phyloP scores from a whole-genome alignment of 2,329 filamentous ascomycete genomes.

The Trichoderma guizhouense region DNA sequence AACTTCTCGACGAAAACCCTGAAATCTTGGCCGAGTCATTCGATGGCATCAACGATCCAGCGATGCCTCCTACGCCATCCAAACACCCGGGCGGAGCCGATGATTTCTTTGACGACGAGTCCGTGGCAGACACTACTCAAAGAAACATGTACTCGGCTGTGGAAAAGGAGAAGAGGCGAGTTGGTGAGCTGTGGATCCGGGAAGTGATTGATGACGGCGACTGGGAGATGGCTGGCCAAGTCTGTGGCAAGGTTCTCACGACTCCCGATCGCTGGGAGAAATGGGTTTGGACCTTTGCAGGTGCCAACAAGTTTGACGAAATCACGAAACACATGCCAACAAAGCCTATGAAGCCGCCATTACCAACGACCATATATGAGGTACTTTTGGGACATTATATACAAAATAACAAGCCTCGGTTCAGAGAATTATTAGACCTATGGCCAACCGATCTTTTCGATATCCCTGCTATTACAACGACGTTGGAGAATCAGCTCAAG shows the following conservation, averaged over 20 bases:
- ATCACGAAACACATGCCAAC: constrained; percentile 82
- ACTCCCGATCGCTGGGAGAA: constrained; percentile 86
- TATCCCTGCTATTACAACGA: constrained; percentile 68
- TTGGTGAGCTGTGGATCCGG: constrained; percentile 91
- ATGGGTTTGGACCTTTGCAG: constrained; percentile 90
- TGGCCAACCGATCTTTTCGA: constrained; percentile 88
- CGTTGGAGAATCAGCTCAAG: constrained; percentile 78
- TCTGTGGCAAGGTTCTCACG: constrained; percentile 79
- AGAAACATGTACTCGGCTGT: constrained; percentile 60
- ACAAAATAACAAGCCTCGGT: constrained; percentile 67
- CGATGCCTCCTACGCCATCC: constrained; percentile 40
- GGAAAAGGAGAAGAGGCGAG: constrained; percentile 82
- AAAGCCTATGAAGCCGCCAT: constrained; percentile 70
- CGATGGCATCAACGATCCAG: constrained; percentile 40
- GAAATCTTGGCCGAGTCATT: constrained; percentile 55
- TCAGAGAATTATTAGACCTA: constrained; percentile 73
- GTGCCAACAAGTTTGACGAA: constrained; percentile 81
- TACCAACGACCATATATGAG: constrained; percentile 83
- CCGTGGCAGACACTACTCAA: constrained; percentile 54
- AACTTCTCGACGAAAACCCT: constrained; percentile 82
- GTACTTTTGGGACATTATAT: constrained; percentile 88
- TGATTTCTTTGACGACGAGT: constrained; percentile 71
- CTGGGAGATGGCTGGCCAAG: constrained; percentile 74
- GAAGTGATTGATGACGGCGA: constrained; percentile 72
- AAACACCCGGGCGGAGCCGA: constrained; percentile 42